phyloP scores from a whole-genome alignment of 176 grass and related monocot genomes.

The Olyra latifolia region DNA sequence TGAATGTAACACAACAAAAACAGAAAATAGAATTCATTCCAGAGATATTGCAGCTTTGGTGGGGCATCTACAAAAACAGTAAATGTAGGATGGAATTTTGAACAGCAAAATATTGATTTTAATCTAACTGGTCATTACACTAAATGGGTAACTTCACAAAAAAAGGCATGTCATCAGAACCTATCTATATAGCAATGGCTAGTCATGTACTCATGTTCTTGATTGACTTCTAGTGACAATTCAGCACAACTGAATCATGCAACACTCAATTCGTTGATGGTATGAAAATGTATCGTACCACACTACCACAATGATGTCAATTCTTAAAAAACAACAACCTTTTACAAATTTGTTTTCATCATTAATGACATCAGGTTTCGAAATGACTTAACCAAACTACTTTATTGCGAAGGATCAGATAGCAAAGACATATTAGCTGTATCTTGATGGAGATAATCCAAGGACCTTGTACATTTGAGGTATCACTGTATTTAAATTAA shows the following conservation, averaged over 20 bases:
- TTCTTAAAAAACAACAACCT: not conserved
- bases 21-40: not conserved
- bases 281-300: not conserved
- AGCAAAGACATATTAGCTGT: slow-evolving; percentile 17
- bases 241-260: not conserved
- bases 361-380: slow-evolving; percentile 6
- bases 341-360: slow-evolving; percentile 3
- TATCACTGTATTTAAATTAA: not conserved
- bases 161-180: not conserved
- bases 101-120: not conserved
- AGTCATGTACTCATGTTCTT: slow-evolving; percentile 10
- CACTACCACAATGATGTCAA: not conserved
- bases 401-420: not conserved
- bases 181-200: not conserved
- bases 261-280: slow-evolving; percentile 1
- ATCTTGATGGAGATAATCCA: slow-evolving; percentile 28
- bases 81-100: not conserved
- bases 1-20: not conserved
- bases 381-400: not conserved
- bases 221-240: not conserved
- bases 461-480: slow-evolving; percentile 20
- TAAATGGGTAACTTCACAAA: not conserved
- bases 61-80: not conserved
- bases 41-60: not conserved
- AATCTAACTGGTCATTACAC: not conserved